These are phyloP conservation scores for Erodium moschatum DNA, from an alignment of 441 rosid genomes.

Conservation along the genomic window DNA sequence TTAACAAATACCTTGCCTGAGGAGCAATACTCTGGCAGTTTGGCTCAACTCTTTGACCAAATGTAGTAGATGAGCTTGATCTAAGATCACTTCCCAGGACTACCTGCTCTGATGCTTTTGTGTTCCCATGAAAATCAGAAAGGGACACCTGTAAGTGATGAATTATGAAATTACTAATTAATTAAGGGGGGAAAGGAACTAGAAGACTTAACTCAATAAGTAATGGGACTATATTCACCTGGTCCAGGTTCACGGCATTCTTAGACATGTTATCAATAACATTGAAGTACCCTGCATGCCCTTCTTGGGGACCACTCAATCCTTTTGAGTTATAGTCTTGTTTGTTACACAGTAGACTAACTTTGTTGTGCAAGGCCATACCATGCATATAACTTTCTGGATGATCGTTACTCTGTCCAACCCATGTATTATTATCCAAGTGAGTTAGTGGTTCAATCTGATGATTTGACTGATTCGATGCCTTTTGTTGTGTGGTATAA, in stretches of 20 bases:
- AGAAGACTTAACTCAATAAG: not conserved
- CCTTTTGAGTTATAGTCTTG: constrained; percentile 20
- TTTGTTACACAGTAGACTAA: constrained; percentile 8
- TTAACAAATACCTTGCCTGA: constrained; percentile 27
- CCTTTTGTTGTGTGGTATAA: constrained; percentile 31
- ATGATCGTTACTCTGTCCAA: constrained; percentile 24
- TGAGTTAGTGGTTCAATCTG: constrained; percentile 29
- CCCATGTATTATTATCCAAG: constrained; percentile 27
- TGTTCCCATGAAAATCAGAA: constrained; percentile 18
- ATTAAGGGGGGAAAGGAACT: not conserved
- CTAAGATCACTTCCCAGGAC: constrained; percentile 20
- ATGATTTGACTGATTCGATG: constrained; percentile 24
- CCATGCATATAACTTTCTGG: constrained; percentile 18
- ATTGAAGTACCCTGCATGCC: constrained; percentile 22
- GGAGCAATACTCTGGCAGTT: constrained; percentile 20
- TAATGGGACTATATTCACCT: constrained; percentile 25
- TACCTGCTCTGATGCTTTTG: constrained; percentile 26
- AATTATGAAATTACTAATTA: not conserved
- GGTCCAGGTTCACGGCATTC: constrained; percentile 19
- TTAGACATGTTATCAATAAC: no score
- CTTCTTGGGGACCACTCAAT: constrained; percentile 23
- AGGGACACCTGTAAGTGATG: constrained; percentile 23
- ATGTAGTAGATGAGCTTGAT: constrained; percentile 7
- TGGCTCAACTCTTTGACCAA: constrained; percentile 16
- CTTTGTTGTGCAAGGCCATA: constrained; percentile 14